These are phyloP conservation scores for Alternaria burnsii DNA, from an alignment of 2,329 filamentous ascomycete genomes.

Conservation along the genomic window DNA sequence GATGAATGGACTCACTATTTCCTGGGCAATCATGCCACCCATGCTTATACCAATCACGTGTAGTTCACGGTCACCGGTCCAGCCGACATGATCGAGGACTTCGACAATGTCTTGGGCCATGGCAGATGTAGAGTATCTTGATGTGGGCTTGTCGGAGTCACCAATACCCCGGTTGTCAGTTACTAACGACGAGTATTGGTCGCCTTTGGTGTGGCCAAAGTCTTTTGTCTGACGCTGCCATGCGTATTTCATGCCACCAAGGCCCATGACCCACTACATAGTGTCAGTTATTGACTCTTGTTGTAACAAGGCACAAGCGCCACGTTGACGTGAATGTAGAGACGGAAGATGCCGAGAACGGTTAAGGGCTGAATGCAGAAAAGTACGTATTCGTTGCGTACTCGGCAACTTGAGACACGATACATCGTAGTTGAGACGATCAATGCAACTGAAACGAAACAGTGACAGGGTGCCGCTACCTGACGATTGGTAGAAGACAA, in stretches of 20 bases:
- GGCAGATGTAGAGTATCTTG: conserved; percentile 79
- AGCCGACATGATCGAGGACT: conserved; percentile 73
- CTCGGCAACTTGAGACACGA: conserved; percentile 40
- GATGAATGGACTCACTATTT: conserved; percentile 62
- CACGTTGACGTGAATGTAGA: background rate
- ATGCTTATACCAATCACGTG: conserved; percentile 83
- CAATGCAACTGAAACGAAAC: conserved; percentile 51
- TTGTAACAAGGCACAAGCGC: background rate
- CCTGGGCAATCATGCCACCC: conserved; percentile 92
- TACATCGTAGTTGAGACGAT: conserved; percentile 41
- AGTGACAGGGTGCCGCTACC: conserved; percentile 20
- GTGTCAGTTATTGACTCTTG: conserved; percentile 18
- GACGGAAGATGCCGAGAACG: conserved; percentile 6
- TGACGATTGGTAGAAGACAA: conserved; percentile 14
- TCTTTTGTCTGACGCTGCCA: conserved; percentile 87
- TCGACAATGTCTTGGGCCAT: conserved; percentile 85
- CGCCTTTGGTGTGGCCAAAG: conserved; percentile 76
- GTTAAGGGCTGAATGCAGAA: conserved; percentile 9
- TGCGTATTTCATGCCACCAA: conserved; percentile 71
- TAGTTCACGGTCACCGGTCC: conserved; percentile 66
- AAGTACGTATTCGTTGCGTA: conserved; percentile 13
- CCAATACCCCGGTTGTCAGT: conserved; percentile 89
- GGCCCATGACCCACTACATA: conserved; percentile 78
- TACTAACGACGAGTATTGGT: conserved; percentile 76
- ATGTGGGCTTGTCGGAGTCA: conserved; percentile 76